Evolutionary conservation across 805 yeast species (phyloP).

Genomic region (Candida odintsovae): DNA sequence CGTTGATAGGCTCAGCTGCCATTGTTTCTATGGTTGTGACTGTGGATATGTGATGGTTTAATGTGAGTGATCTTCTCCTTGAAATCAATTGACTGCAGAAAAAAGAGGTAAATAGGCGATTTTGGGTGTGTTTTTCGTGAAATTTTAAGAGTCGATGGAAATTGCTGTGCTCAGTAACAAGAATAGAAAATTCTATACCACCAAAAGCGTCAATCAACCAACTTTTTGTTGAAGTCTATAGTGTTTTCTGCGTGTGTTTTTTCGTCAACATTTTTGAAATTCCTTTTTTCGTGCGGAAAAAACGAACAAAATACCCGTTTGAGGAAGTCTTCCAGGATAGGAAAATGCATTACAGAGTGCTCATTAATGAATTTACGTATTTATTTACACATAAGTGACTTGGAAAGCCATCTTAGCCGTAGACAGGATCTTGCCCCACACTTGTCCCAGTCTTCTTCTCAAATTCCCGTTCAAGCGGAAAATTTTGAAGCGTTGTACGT

Average conservation of each 20-base stretch:
- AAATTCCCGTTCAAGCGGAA: slow-evolving; percentile 8
- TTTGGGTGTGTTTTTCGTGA: not conserved
- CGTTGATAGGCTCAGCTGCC: slow-evolving; percentile 18
- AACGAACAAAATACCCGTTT: not conserved
- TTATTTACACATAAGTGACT: slow-evolving; percentile 20
- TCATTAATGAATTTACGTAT: not conserved
- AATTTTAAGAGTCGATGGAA: not conserved
- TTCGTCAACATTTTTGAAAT: not conserved
- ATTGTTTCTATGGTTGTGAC: not conserved
- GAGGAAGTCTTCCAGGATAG: not conserved
- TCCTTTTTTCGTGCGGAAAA: not conserved
- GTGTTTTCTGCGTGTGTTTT: not conserved
- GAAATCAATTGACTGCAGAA: not conserved
- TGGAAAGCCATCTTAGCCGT: slow-evolving; percentile 23
- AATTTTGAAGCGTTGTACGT: slow-evolving; percentile 6
- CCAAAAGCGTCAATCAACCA: not conserved
- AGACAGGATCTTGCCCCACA: slow-evolving; percentile 13
- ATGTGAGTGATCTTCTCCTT: not conserved
- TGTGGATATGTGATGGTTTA: not conserved
- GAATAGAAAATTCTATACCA: not conserved
- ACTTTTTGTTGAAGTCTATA: not conserved
- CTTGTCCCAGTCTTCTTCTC: slow-evolving; percentile 1
- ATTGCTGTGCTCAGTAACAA: not conserved
- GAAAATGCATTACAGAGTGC: not conserved
- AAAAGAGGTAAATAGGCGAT: not conserved